A percentile compares a stretch with the other conserved stretches of the same genome.
Evolutionary conservation across 805 yeast genomes (phyloP).

Genomic region (Cyberlindnera samutprakarnensis): DNA sequence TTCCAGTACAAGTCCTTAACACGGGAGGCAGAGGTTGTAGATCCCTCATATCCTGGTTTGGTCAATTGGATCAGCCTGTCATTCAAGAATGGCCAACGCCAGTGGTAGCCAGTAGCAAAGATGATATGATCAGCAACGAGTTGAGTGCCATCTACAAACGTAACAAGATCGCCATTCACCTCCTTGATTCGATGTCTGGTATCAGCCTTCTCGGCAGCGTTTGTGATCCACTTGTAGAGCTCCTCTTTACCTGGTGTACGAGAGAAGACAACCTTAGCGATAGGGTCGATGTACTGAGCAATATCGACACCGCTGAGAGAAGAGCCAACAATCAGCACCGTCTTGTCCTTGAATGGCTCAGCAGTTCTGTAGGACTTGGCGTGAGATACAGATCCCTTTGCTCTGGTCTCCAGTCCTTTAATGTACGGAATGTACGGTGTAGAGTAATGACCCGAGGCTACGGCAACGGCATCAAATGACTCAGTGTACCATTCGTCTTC

Average conservation of each 20-base stretch:
- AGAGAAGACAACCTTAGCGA: constrained; percentile 45
- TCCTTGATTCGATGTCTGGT: constrained; percentile 3
- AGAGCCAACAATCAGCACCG: constrained; percentile 37
- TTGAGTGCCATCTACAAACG: constrained; percentile 37
- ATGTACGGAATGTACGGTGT: constrained; percentile 47
- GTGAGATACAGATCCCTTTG: constrained; percentile 21
- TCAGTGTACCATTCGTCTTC: constrained; percentile 34
- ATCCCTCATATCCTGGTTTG: constrained; percentile 11
- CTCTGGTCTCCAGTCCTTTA: constrained; percentile 38
- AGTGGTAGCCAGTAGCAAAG: constrained; percentile 64
- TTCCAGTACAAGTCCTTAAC: constrained; percentile 36
- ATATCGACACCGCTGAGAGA: constrained; percentile 35
- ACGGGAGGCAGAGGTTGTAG: constrained; percentile 4
- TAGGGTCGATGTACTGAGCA: constrained; percentile 30
- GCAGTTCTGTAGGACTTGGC: constrained; percentile 31
- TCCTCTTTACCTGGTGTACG: constrained; percentile 5
- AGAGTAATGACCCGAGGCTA: constrained; percentile 53
- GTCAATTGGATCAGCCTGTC: constrained; percentile 19
- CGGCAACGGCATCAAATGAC: constrained; percentile 45
- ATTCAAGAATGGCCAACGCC: constrained; percentile 23
- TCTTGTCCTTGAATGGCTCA: constrained; percentile 29
- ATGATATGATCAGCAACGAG: constrained; percentile 44
- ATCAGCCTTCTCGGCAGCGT: constrained; percentile 4
- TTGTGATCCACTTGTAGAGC: constrained; percentile 4
- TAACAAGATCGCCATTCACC: constrained; percentile 20